These are phyloP conservation scores for Debaryomycetaceae sp. DNA, from an alignment of 1,139 yeast species.

Conservation along the genomic window DNA sequence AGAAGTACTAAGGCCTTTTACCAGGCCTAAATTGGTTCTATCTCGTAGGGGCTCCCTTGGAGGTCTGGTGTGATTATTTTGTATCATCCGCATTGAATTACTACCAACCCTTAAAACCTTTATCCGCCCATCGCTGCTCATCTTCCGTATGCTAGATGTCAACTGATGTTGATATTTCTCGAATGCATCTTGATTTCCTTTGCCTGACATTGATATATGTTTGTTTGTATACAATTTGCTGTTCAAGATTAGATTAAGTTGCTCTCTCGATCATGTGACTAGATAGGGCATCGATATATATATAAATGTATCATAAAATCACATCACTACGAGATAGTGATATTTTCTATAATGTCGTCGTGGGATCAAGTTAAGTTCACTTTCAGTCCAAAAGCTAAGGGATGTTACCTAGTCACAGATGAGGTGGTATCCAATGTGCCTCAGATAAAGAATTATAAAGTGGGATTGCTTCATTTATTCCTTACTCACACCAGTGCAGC, in stretches of 20 bases:
- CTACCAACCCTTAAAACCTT: neutral
- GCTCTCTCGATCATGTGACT: neutral
- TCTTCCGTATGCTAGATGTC: neutral
- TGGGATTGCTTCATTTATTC: slow-evolving; percentile 65
- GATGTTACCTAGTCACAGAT: slow-evolving; percentile 68
- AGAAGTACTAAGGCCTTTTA: neutral
- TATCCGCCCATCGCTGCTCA: neutral
- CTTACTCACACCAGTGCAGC: slow-evolving; percentile 81
- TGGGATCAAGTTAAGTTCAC: slow-evolving; percentile 61
- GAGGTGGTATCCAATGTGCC: slow-evolving; percentile 58
- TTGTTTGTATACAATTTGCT: neutral
- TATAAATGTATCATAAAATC: neutral
- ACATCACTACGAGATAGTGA: neutral
- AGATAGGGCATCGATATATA: neutral
- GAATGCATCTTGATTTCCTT: neutral
- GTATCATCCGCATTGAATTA: neutral
- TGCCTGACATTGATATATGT: neutral
- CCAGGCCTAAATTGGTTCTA: neutral
- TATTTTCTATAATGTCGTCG: slow-evolving; percentile 11
- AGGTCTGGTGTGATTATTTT: neutral
- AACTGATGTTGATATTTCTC: neutral
- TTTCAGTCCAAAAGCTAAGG: slow-evolving; percentile 57
- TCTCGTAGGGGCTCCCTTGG: neutral
- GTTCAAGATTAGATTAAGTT: neutral
- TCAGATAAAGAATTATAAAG: slow-evolving; percentile 53